A percentile compares a stretch with the other conserved stretches of the same genome.
These are phyloP conservation scores for Epithemia pelagica DNA, from an alignment of 108 stramenopile species.

Conservation along the genomic window DNA sequence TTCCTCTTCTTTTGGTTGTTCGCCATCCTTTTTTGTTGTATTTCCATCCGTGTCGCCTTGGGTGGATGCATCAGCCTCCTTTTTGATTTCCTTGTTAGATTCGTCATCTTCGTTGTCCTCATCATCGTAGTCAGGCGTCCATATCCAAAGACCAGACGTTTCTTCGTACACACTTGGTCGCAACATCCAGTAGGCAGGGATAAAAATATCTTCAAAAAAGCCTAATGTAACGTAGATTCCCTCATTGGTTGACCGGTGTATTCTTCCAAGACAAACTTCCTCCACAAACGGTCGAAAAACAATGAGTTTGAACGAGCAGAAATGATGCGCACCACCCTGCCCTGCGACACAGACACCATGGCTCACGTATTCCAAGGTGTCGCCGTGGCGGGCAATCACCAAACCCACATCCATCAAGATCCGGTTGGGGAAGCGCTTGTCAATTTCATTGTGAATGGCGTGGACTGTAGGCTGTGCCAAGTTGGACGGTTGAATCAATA, in stretches of 20 bases:
- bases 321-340: constrained; percentile 80
- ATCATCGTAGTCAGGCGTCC: constrained; percentile 65
- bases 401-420: constrained; percentile 80
- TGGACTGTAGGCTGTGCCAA: constrained; percentile 50
- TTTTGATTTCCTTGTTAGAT: neutral
- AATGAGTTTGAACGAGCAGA: constrained; percentile 64
- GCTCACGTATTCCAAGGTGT: constrained; percentile 44
- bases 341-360: constrained; percentile 70
- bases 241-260: constrained; percentile 54
- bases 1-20: constrained; percentile 14
- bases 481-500: constrained; percentile 63
- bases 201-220: constrained; percentile 84
- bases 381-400: constrained; percentile 72
- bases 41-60: constrained; percentile 10
- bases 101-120: constrained; percentile 6
- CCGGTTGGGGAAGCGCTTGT: constrained; percentile 70
- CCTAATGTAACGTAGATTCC: constrained; percentile 74
- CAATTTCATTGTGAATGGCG: constrained; percentile 66
- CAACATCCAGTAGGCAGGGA: constrained; percentile 84
- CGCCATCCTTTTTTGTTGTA: too few species aligned
- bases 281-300: constrained; percentile 89
- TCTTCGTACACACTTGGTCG: constrained; percentile 63
- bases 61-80: constrained; percentile 12
- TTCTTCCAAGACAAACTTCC: constrained; percentile 73
- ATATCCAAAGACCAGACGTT: constrained; percentile 59